phyloP scores from a whole-genome alignment of 2,329 filamentous ascomycete genomes.

The Mollisia scopiformis region DNA sequence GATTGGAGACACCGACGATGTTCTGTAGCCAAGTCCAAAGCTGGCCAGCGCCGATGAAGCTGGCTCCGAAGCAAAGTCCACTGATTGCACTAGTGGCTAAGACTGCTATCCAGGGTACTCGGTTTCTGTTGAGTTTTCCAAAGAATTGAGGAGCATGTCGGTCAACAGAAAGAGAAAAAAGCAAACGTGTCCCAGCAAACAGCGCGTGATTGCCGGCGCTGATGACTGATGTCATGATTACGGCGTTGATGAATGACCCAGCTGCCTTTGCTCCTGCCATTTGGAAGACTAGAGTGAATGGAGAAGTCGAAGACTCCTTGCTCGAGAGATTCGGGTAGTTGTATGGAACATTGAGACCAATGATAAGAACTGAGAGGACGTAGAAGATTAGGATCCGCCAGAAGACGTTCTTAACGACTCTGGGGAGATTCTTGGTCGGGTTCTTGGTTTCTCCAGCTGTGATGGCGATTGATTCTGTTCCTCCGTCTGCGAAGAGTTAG shows the following conservation, averaged over 20 bases:
- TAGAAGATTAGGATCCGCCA: constrained; percentile 56
- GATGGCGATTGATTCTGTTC: constrained; percentile 67
- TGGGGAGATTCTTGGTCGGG: constrained; percentile 61
- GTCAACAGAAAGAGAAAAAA: constrained; percentile 59
- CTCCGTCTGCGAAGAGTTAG: constrained; percentile 44
- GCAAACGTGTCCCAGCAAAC: constrained; percentile 57
- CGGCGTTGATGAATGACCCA: constrained; percentile 62
- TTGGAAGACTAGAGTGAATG: constrained; percentile 65
- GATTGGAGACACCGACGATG: constrained; percentile 69
- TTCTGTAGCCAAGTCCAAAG: constrained; percentile 71
- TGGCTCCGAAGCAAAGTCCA: constrained; percentile 65
- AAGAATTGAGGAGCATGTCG: constrained; percentile 60
- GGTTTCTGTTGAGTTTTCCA: constrained; percentile 49
- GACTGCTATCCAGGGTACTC: constrained; percentile 56
- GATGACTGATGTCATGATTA: constrained; percentile 61
- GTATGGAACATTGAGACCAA: constrained; percentile 64
- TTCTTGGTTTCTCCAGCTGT: constrained; percentile 69
- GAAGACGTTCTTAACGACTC: constrained; percentile 67
- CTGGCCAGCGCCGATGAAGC: constrained; percentile 66
- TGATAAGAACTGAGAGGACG: constrained; percentile 53
- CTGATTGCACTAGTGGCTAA: constrained; percentile 56
- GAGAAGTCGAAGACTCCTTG: constrained; percentile 50
- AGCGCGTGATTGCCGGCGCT: constrained; percentile 62
- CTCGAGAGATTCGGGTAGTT: constrained; percentile 48
- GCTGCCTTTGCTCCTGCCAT: constrained; percentile 56